phyloP scores from a whole-genome alignment of 139 green algal genomes.

The Limnomonas spitsbergensis region DNA sequence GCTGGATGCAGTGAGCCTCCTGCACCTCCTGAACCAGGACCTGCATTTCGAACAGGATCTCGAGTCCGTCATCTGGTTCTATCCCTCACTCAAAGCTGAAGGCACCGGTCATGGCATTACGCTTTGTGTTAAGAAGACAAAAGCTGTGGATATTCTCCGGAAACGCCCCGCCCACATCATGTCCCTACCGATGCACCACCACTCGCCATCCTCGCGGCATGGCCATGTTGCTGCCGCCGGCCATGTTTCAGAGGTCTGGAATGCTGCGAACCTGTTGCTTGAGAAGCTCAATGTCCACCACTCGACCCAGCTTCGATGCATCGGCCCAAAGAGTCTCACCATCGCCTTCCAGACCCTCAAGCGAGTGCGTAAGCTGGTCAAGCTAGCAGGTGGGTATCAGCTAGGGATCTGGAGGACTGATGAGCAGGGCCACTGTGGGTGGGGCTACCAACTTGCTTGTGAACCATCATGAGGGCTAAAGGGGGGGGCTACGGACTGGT shows the following conservation, averaged over 20 bases:
- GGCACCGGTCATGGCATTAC: neutral
- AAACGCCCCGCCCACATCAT: neutral
- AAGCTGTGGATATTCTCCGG: neutral
- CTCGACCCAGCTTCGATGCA: neutral
- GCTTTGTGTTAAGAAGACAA: neutral
- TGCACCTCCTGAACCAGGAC: conserved; percentile 18
- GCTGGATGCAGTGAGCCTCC: neutral
- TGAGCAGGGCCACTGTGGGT: too few species aligned
- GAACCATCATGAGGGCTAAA: too few species aligned
- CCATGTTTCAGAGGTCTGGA: neutral
- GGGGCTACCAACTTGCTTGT: too few species aligned
- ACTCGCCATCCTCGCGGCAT: too few species aligned
- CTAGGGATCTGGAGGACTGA: too few species aligned
- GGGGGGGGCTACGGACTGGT: too few species aligned
- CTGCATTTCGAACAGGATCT: conserved; percentile 5
- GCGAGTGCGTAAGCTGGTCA: neutral
- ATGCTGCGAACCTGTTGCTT: neutral
- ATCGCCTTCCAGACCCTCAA: neutral
- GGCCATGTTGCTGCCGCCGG: too few species aligned
- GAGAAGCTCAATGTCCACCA: neutral
- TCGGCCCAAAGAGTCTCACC: neutral
- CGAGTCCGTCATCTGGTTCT: neutral
- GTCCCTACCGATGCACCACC: too few species aligned
- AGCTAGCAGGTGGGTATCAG: neutral
- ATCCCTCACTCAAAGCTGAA: neutral